phyloP scores from a whole-genome alignment of 805 yeast species.

The Candida pseudoglaebosa region DNA sequence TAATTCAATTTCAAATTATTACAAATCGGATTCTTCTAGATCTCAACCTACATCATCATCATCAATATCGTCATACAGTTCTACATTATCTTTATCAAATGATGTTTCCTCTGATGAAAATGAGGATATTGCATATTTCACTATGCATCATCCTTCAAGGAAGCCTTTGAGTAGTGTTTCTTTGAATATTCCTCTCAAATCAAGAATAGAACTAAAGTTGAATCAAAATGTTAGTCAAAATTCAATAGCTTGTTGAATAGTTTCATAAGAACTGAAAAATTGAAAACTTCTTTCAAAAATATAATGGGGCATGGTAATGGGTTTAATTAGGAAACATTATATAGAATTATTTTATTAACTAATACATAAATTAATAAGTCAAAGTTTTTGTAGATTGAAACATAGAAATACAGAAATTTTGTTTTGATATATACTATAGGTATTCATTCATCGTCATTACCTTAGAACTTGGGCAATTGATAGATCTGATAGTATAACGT shows the following conservation, averaged over 20 bases:
- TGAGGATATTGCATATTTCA: slow-evolving; percentile 1
- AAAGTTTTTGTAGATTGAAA: no score
- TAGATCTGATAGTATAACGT: no score
- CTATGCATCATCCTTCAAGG: slow-evolving; percentile 7
- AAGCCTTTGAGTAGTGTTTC: slow-evolving; percentile 12
- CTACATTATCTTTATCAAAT: neutral
- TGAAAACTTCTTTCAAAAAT: no score
- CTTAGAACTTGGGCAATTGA: no score
- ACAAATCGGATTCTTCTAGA: slow-evolving; percentile 1
- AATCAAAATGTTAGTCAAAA: neutral
- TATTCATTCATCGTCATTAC: no score
- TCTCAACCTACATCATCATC: slow-evolving; percentile 6
- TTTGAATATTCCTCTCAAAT: slow-evolving; percentile 4
- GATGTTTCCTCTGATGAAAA: slow-evolving; percentile 3
- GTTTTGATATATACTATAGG: no score
- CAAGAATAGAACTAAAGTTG: slow-evolving; percentile 5
- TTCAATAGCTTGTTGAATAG: neutral
- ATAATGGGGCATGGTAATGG: no score
- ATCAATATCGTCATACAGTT: slow-evolving; percentile 4
- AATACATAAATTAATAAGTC: neutral
- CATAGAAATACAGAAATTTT: no score
- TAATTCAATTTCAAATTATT: slow-evolving; percentile 14
- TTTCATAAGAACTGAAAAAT: no score
- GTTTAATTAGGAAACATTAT: neutral
- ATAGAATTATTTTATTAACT: neutral